Base-by-base conservation (phyloP, 2,329 filamentous ascomycete genomes). In the Ophiostoma australiae region DNA sequence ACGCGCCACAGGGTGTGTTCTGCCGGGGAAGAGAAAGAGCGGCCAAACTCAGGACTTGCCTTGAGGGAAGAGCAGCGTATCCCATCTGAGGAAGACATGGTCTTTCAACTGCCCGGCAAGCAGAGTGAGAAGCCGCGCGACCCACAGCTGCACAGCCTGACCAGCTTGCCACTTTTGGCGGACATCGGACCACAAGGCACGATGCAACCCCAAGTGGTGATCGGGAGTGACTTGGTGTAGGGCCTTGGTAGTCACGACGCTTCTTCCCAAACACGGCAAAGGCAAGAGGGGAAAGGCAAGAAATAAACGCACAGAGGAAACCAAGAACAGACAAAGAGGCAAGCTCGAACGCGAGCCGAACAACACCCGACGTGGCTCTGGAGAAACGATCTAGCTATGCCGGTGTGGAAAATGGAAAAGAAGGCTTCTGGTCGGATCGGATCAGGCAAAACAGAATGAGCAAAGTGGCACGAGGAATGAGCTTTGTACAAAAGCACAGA, bases 181-280 rank as follows among this genome's bases (percentile, higher is more conserved):
- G 68, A 65, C 73, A 70, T 73, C 72, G 70, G 65, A 58, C 48
- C 69, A 71, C 33, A 63, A 65, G 52, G 55, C n/a, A 69, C 69
- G 67, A 71, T 73, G 71, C 73, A 69, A 72, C 72, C 48, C n/a
- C 20, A 39, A 41, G 35, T 65, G 20, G 10, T 39, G 63, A 23
- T 23, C 8, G 35, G 63, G 20, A 37, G 63, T 17, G 48, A 55
- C 41, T 39, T 48, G 10, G 39, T 41, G 39, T 41, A 41, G 39
- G 39, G 39, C 39, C 39, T 13, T 41, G 44, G 44, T 48, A 48
- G 44, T 48, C 44, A 20, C 17, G 5, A 20, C 44, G 20, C 44
- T 48, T 48, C 44, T n/a, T 48, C n/a, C n/a, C 17, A 68, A 68
- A 68, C 17, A 52, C 5, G 27, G 33, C 23, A 67, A 68, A 37